These are phyloP conservation scores for Ogataea nonfermentans DNA, from an alignment of 805 yeast species.

Conservation along the genomic window DNA sequence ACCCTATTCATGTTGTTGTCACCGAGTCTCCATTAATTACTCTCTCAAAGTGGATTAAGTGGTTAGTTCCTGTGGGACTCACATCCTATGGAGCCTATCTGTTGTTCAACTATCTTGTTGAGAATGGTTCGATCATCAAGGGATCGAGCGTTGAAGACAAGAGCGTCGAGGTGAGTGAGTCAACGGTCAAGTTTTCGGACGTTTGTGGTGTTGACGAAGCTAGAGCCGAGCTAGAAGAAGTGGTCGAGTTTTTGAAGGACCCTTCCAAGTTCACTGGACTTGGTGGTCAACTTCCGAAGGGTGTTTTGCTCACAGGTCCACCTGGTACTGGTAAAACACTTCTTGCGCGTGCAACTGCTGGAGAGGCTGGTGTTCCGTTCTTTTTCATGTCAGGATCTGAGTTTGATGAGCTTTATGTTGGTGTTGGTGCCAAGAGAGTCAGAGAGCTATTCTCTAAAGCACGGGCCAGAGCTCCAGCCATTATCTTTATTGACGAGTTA, in stretches of 20 bases:
- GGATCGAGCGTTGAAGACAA: constrained; percentile 26
- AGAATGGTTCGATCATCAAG: constrained; percentile 64
- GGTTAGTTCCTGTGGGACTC: constrained; percentile 80
- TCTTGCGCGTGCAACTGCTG: constrained; percentile 96
- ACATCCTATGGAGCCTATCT: constrained; percentile 78
- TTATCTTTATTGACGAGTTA: constrained; percentile 93
- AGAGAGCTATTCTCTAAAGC: constrained; percentile 94
- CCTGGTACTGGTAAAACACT: constrained; percentile 99
- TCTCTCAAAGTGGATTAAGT: constrained; percentile 82
- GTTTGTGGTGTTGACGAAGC: constrained; percentile 99
- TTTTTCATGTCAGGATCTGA: constrained; percentile 98
- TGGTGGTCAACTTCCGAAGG: constrained; percentile 97
- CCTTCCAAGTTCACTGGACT: constrained; percentile 94
- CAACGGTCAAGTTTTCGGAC: constrained; percentile 79
- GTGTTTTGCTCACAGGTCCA: constrained; percentile 95
- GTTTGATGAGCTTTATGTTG: constrained; percentile 96
- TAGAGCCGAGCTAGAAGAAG: constrained; percentile 92
- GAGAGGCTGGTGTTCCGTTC: constrained; percentile 98
- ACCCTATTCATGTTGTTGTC: constrained; percentile 92
- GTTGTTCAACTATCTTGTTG: constrained; percentile 76
- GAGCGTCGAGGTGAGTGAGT: constrained; percentile 25
- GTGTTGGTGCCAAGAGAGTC: constrained; percentile 98
- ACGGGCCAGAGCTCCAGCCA: constrained; percentile 92
- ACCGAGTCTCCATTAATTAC: constrained; percentile 80
- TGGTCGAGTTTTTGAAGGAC: constrained; percentile 95